Conservation (phyloP, 2,329 filamentous ascomycete genomes). For the Cladosporium sp. region DNA sequence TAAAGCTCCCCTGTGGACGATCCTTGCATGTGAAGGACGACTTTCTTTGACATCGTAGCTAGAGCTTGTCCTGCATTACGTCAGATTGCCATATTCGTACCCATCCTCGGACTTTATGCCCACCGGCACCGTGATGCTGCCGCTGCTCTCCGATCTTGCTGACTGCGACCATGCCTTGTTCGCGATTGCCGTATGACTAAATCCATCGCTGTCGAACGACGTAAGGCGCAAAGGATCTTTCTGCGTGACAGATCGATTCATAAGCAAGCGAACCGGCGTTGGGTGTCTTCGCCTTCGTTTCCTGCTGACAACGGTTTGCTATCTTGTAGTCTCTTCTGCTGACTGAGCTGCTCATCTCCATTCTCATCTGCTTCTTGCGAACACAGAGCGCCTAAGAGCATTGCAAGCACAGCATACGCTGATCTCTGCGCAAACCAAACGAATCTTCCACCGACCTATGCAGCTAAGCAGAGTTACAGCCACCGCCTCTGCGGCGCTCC, state of each 20-base stretch:
- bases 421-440: too few relatives aligned
- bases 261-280: constrained; percentile 25
- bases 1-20: background rate
- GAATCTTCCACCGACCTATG: constrained; percentile 7
- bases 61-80: background rate
- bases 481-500: constrained; percentile 30
- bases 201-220: background rate
- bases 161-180: background rate
- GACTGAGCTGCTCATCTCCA: too few relatives aligned
- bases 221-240: background rate
- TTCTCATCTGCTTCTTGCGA: too few relatives aligned
- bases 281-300: constrained; percentile 17
- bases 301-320: background rate
- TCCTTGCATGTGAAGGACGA: constrained; percentile 6
- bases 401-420: background rate
- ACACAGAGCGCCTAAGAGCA: too few relatives aligned
- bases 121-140: background rate
- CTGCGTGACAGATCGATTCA: background rate
- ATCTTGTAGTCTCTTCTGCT: background rate
- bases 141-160: constrained; percentile 4
- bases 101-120: background rate
- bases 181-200: background rate
- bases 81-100: constrained; percentile 8
- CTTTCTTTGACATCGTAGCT: background rate
- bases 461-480: constrained; percentile 20